Conservation (phyloP, 2,329 filamentous ascomycete genomes). For the Orbilia blumenaviensis region DNA sequence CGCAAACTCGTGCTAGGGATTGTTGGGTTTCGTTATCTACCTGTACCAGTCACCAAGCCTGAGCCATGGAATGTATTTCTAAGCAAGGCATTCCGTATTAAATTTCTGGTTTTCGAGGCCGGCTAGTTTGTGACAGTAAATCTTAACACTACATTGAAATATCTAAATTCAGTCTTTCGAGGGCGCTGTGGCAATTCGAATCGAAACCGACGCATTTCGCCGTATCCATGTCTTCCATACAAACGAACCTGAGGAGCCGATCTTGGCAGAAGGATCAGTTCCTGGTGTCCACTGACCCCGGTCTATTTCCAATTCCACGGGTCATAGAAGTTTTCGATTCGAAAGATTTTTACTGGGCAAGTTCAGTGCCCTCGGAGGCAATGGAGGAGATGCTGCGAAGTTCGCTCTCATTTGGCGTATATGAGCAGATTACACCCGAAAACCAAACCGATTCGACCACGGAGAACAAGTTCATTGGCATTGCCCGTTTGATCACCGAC, state of each 20-base stretch:
- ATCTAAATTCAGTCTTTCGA: background rate
- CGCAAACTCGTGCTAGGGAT: background rate
- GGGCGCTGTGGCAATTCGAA: background rate
- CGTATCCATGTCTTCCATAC: background rate
- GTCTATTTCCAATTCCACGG: slow-evolving; percentile 58
- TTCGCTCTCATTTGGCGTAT: slow-evolving; percentile 61
- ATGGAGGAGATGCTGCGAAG: slow-evolving; percentile 59
- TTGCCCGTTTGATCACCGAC: slow-evolving; percentile 66
- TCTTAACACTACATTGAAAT: background rate
- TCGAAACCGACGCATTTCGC: background rate
- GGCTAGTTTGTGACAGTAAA: no score
- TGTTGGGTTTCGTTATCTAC: background rate
- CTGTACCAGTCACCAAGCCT: no score
- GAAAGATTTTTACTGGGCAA: slow-evolving; percentile 60
- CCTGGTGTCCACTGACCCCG: slow-evolving; percentile 60
- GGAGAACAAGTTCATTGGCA: slow-evolving; percentile 60
- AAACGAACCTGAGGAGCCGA: slow-evolving; percentile 20
- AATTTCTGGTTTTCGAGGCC: no score
- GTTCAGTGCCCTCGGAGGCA: slow-evolving; percentile 56
- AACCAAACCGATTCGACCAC: slow-evolving; percentile 57
- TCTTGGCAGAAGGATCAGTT: slow-evolving; percentile 56
- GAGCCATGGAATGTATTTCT: background rate
- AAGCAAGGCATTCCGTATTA: background rate
- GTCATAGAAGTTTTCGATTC: slow-evolving; percentile 60
- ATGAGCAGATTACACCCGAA: slow-evolving; percentile 53